Evolutionary conservation across 768 basidiomycete species (phyloP).

Genomic region (Floccularia luteovirens): DNA sequence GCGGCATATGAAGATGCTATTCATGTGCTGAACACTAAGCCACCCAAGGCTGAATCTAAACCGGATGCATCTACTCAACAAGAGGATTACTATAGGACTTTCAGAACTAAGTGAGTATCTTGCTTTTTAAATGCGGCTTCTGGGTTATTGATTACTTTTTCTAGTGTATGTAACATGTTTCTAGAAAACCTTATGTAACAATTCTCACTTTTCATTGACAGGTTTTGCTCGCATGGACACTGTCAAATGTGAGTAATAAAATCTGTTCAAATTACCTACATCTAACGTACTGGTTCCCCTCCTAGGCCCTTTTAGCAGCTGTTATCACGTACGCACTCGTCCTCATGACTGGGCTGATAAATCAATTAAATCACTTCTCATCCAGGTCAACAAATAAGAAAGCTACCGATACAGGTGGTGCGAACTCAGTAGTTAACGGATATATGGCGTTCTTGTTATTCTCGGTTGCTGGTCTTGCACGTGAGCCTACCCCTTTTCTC

Average conservation of each 20-base stretch:
- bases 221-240: slow-evolving; percentile 83
- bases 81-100: slow-evolving; percentile 84
- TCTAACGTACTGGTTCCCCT: not conserved
- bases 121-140: slow-evolving; percentile 2
- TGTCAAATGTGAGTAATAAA: slow-evolving; percentile 59
- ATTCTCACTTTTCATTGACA: slow-evolving; percentile 8
- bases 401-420: slow-evolving; percentile 30
- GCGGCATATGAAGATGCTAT: slow-evolving; percentile 89
- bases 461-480: slow-evolving; percentile 81
- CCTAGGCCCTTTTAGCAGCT: slow-evolving; percentile 63
- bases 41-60: slow-evolving; percentile 63
- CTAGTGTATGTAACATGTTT: slow-evolving; percentile 16
- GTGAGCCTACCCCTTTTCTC: slow-evolving; percentile 36
- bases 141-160: slow-evolving; percentile 9
- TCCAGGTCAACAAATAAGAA: slow-evolving; percentile 40
- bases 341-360: slow-evolving; percentile 3
- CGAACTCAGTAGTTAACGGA: slow-evolving; percentile 57
- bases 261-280: not conserved
- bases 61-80: slow-evolving; percentile 56
- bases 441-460: slow-evolving; percentile 89
- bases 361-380: slow-evolving; percentile 3
- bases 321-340: slow-evolving; percentile 51
- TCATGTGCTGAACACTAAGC: slow-evolving; percentile 68
- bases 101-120: slow-evolving; percentile 76
- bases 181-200: slow-evolving; percentile 14